These are phyloP conservation scores for Backusella luteola DNA, from an alignment of 192 early-diverging fungal genomes.

Conservation along the genomic window DNA sequence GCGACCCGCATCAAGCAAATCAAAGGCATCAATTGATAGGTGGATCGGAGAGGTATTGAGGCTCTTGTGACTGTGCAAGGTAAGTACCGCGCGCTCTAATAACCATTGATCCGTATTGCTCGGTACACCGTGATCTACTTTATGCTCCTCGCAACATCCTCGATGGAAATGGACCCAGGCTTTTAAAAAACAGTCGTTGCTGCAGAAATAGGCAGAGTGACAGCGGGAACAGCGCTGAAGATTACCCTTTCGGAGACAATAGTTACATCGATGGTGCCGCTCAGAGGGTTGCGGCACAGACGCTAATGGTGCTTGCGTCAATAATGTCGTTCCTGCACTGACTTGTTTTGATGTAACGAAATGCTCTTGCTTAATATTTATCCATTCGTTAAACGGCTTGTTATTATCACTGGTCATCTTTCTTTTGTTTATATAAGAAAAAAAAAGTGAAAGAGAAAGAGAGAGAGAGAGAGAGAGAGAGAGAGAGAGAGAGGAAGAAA, in stretches of 20 bases:
- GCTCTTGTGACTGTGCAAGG: slow-evolving; percentile 25
- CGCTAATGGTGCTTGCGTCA: slow-evolving; percentile 11
- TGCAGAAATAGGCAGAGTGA: slow-evolving; percentile 32
- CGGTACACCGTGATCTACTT: background rate
- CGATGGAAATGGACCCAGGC: slow-evolving; percentile 30
- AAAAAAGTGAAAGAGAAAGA: background rate
- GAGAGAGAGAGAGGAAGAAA: background rate
- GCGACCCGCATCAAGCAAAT: background rate
- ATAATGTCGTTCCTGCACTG: background rate
- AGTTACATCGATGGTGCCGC: slow-evolving; percentile 26
- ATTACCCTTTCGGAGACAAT: slow-evolving; percentile 20
- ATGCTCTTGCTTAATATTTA: background rate
- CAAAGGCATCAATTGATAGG: background rate
- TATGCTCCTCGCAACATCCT: slow-evolving; percentile 11
- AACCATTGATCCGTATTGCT: slow-evolving; percentile 14
- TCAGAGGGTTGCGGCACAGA: slow-evolving; percentile 23
- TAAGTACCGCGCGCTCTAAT: slow-evolving; percentile 13
- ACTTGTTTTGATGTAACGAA: background rate
- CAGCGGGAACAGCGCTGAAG: slow-evolving; percentile 34
- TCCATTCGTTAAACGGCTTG: background rate
- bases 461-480: background rate
- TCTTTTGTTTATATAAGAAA: background rate
- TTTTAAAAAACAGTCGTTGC: slow-evolving; percentile 30
- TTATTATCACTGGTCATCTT: background rate
- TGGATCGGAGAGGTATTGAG: slow-evolving; percentile 3